Evolutionary conservation across 1,139 yeast genomes (phyloP), one percentile per base, ranked within the genome.

Genomic region (Chernovozyma sophiae-reginae): DNA sequence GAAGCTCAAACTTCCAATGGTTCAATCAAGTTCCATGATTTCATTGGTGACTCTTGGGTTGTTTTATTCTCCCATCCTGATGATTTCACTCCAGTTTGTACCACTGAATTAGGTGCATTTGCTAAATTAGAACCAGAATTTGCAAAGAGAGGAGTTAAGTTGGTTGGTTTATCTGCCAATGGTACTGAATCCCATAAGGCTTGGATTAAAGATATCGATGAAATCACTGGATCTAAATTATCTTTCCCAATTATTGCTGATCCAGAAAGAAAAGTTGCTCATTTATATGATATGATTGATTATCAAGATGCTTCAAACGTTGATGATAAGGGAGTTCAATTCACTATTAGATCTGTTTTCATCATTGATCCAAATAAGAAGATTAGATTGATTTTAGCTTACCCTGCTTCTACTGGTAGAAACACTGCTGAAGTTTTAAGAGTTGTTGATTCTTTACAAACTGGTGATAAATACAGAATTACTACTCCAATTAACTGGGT

Each of bases 71-170:
- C 95, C 18, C 96, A 87, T 61, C 96, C 96, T 39, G 96, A 87
- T 34, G 96, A 87, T 62, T 86, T 85, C 72, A 87, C 96, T 14
- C 96, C 96, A 29, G 96, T 87, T 36, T 87, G 96, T 67, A 87
- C 96, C 50, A 87, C 96, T 38, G 96, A 87, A 69, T 74, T 87
- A 53, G 96, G 96, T 45, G 96, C 95, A 13, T 87, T 87, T 54
- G 86, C 96, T 45, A 74, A 78, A 55, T 74, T 86, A 60, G 81
- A 84, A 66, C 87, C 86, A 25, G 95, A 86, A 60, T 87, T 87
- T 55, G 77, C 76, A 53, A 74, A 80, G 62, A 79, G 95, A 63
- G 77, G 79, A 56, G 83, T 85, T 52, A 86, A 87, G 70, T 73
- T 87, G 60, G 81, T 87, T 57, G 96, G 96, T 40, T 72, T 87